phyloP scores from a whole-genome alignment of 1,284 basidiomycete genomes.

The Sparassis latifolia region DNA sequence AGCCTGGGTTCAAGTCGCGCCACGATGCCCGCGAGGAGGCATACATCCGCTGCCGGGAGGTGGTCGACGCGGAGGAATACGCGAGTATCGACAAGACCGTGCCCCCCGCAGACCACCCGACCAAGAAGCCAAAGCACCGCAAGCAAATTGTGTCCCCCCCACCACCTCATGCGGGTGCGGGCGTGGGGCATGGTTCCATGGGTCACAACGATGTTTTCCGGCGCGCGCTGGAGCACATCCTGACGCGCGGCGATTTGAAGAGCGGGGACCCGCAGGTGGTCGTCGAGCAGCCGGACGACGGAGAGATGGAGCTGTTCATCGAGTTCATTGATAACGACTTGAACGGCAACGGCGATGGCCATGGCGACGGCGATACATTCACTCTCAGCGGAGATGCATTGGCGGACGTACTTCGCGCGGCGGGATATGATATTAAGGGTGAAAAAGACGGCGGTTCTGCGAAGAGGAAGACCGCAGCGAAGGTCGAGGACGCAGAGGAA shows the following conservation, averaged over 20 bases:
- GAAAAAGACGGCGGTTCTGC: slow-evolving; percentile 16
- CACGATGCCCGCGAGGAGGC: slow-evolving; percentile 61
- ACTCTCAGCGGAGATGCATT: slow-evolving; percentile 27
- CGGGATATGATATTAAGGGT: slow-evolving; percentile 30
- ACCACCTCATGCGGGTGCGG: slow-evolving; percentile 16
- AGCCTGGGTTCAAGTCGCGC: slow-evolving; percentile 83
- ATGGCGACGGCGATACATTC: slow-evolving; percentile 19
- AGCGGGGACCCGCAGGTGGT: slow-evolving; percentile 29
- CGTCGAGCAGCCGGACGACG: slow-evolving; percentile 32
- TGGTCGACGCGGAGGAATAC: slow-evolving; percentile 39
- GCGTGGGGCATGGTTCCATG: slow-evolving; percentile 3
- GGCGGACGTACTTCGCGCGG: slow-evolving; percentile 35
- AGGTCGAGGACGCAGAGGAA: slow-evolving; percentile 8
- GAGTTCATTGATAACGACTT: slow-evolving; percentile 37
- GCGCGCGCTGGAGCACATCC: slow-evolving; percentile 29
- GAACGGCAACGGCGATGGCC: slow-evolving; percentile 13
- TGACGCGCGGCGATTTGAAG: slow-evolving; percentile 30
- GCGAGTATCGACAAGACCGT: slow-evolving; percentile 28
- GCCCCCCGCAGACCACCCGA: slow-evolving; percentile 49
- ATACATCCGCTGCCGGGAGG: slow-evolving; percentile 68
- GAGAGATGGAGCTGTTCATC: slow-evolving; percentile 49
- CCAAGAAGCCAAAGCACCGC: slow-evolving; percentile 36
- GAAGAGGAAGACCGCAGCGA: slow-evolving; percentile 17
- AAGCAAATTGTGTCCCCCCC: slow-evolving; percentile 44
- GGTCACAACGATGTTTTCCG: slow-evolving; percentile 18